Evolutionary conservation across 2,329 filamentous ascomycete genomes (phyloP).

Genomic region (Arthrobotrys pseudoclavata): DNA sequence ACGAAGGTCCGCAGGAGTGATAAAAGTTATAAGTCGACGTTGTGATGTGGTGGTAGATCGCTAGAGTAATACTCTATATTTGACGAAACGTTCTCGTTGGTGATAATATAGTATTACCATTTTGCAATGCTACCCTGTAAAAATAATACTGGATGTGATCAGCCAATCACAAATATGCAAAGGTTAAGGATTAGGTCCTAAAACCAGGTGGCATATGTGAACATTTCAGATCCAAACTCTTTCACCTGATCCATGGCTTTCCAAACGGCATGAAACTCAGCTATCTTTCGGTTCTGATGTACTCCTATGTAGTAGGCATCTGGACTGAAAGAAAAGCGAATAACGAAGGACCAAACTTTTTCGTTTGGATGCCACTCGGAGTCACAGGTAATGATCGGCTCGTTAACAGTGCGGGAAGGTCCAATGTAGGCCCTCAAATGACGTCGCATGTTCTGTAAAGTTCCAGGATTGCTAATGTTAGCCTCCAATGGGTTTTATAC

Average conservation of each 20-base stretch:
- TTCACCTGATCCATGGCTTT: background rate
- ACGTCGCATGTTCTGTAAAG: constrained; percentile 38
- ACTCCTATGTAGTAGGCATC: background rate
- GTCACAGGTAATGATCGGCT: background rate
- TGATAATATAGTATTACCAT: too few relatives aligned
- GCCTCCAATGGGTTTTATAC: too few relatives aligned
- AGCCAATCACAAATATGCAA: background rate
- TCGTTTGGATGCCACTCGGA: background rate
- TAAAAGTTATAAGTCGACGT: too few relatives aligned
- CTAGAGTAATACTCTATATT: too few relatives aligned
- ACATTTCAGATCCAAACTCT: background rate
- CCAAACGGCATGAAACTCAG: constrained; percentile 30
- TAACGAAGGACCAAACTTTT: constrained; percentile 11
- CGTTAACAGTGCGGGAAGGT: background rate
- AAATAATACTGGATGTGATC: background rate
- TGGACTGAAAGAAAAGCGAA: background rate
- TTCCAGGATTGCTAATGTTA: background rate
- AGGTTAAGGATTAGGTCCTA: background rate
- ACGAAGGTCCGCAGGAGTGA: too few relatives aligned
- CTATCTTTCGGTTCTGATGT: constrained; percentile 14
- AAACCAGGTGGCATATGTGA: background rate
- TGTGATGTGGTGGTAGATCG: too few relatives aligned
- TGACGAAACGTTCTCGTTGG: too few relatives aligned
- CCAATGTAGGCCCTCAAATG: constrained; percentile 2
- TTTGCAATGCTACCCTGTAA: background rate